phyloP scores from a whole-genome alignment of 108 stramenopile species.

The Nitzschia palea region DNA sequence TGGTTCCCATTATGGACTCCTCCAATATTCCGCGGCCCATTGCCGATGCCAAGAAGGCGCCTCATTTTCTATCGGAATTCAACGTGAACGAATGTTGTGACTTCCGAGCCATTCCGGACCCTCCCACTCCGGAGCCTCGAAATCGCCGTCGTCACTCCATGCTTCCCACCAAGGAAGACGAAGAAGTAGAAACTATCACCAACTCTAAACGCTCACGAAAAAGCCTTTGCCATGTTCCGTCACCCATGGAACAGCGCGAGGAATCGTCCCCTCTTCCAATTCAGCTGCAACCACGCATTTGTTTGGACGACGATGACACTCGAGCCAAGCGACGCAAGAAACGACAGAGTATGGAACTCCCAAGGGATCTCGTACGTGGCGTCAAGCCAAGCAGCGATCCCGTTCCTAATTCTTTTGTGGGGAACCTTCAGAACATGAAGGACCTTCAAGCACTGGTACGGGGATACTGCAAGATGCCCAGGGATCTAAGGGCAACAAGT shows the following conservation, averaged over 20 bases:
- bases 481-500: slow-evolving; percentile 7
- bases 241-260: slow-evolving; percentile 4
- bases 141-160: slow-evolving; percentile 29
- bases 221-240: slow-evolving; percentile 30
- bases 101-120: slow-evolving; percentile 38
- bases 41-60: neutral
- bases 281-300: slow-evolving; percentile 3
- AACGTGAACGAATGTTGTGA: slow-evolving; percentile 34
- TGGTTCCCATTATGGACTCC: slow-evolving; percentile 9
- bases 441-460: slow-evolving; percentile 29
- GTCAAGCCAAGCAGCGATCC: neutral
- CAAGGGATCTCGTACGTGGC: slow-evolving; percentile 11
- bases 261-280: neutral
- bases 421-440: slow-evolving; percentile 23
- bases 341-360: slow-evolving; percentile 39
- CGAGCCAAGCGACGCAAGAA: slow-evolving; percentile 26
- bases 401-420: slow-evolving; percentile 3
- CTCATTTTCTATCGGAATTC: slow-evolving; percentile 40
- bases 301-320: slow-evolving; percentile 12
- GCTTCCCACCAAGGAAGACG: slow-evolving; percentile 7
- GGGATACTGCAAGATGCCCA: slow-evolving; percentile 31
- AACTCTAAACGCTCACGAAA: slow-evolving; percentile 19
- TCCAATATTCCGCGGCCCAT: slow-evolving; percentile 7
- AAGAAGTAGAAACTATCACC: slow-evolving; percentile 15
- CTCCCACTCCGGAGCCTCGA: slow-evolving; percentile 34